Evolutionary conservation across 345 rosid species (phyloP), one percentile per base, ranked within the genome.

Genomic region (Citrus australasica): DNA sequence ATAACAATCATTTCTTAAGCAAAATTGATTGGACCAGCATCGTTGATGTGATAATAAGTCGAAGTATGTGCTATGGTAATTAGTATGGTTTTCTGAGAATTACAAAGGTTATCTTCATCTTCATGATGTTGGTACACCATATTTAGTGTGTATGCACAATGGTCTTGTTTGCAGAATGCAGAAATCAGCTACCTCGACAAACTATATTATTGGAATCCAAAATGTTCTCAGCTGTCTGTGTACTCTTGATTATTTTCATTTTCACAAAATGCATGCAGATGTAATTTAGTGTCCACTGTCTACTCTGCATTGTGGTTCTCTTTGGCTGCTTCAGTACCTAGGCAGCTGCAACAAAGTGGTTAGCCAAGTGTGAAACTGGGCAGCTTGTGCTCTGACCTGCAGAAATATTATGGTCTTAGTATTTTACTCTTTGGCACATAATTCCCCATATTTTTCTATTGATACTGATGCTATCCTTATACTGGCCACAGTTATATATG

Each of bases 401-500:
- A 33, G 77, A 67, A 61, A 67, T 17, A 46, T 46, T 42, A 10
- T 35, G 21, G 32, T 69, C 35, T 58, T 51, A 72, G 27, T 65
- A 58, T 65, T 58, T 68, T 68, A 27, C n/a, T 64, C 60, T 35
- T 69, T 59, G 28, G 25, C 42, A 38, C n/a, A 28, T 62, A 25
- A 62, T 38, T 55, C 7, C 2, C 61, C 51, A 46, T 70, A 28
- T 75, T 35, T 62, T 59, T 70, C 46, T 76, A n/a, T 55, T 46
- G 51, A 11, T 3, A 3, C 51, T 37, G 69, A 33, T 75, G 67
- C 68, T 71, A 53, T 40, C 69, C 74, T 77, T 67, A 55, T 63
- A 56, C 32, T 59, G 53, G 42, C 77, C 75, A 4, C 66, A 80
- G 82, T 55, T 72, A 67, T 5, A 73, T 59, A 25, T 77, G 51